Percentiles rank a stretch among this genome's conserved stretches.
These are phyloP conservation scores for Curvularia sp. DNA, from an alignment of 2,329 filamentous ascomycete genomes.

Conservation along the genomic window DNA sequence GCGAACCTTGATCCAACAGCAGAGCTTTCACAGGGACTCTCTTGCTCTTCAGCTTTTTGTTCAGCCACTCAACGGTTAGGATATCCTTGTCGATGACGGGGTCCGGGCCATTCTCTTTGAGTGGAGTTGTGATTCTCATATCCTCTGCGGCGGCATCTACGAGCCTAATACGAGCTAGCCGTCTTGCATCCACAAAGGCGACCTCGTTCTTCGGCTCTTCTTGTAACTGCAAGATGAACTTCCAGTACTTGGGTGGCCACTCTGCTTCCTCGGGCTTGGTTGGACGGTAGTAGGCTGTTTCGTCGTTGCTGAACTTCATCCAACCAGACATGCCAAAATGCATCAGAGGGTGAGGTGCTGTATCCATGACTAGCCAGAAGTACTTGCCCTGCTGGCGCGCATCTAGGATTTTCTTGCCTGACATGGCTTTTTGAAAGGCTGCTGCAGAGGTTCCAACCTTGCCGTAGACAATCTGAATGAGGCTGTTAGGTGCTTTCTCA, in stretches of 20 bases:
- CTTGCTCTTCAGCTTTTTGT: slow-evolving; percentile 73
- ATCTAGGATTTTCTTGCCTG: slow-evolving; percentile 73
- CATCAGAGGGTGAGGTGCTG: slow-evolving; percentile 85
- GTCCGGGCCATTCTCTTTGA: slow-evolving; percentile 93
- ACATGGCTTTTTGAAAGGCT: slow-evolving; percentile 75
- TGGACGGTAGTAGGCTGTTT: slow-evolving; percentile 80
- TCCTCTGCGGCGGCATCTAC: slow-evolving; percentile 79
- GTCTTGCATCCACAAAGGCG: slow-evolving; percentile 83
- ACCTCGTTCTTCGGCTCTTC: slow-evolving; percentile 66
- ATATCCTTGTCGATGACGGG: slow-evolving; percentile 81
- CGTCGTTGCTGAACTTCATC: slow-evolving; percentile 78
- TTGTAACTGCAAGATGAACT: slow-evolving; percentile 77
- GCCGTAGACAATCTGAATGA: slow-evolving; percentile 74
- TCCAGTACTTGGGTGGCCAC: slow-evolving; percentile 92
- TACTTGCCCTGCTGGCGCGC: slow-evolving; percentile 95
- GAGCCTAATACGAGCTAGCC: slow-evolving; percentile 80
- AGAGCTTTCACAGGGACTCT: slow-evolving; percentile 89
- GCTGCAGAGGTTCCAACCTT: slow-evolving; percentile 83
- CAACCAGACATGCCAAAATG: slow-evolving; percentile 81
- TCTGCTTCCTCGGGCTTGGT: slow-evolving; percentile 64
- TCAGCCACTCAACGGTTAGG: slow-evolving; percentile 79
- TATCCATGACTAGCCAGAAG: slow-evolving; percentile 85
- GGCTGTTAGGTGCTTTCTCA: not conserved
- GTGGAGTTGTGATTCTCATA: slow-evolving; percentile 77
- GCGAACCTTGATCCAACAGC: slow-evolving; percentile 74